phyloP scores from a whole-genome alignment of 2,329 filamentous ascomycete species.

The Calonectria hawksworthii region DNA sequence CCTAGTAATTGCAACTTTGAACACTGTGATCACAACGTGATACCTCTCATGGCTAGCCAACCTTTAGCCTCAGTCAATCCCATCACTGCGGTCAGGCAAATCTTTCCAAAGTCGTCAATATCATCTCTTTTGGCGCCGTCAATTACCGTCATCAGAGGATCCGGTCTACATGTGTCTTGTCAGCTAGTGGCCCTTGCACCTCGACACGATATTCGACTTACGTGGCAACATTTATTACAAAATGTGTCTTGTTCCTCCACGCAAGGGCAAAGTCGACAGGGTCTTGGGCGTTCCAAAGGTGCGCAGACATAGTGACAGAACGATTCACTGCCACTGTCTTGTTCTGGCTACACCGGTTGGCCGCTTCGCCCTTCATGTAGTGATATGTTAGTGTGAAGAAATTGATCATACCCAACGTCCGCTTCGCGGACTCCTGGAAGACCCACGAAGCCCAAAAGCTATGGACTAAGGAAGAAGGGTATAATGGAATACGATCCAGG shows the following conservation, averaged over 20 bases:
- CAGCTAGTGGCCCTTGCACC: background rate
- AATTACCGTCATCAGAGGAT: background rate
- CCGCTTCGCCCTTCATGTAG: constrained; percentile 4
- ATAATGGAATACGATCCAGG: background rate
- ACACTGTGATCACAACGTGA: background rate
- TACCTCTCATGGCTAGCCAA: constrained; percentile 17
- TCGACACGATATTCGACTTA: constrained; percentile 4
- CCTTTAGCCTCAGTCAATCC: constrained; percentile 19
- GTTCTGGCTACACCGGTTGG: background rate
- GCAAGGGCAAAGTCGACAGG: constrained; percentile 6
- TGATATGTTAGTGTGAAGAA: constrained; percentile 2
- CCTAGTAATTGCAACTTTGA: background rate
- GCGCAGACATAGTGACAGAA: constrained; percentile 12
- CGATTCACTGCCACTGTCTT: constrained; percentile 1
- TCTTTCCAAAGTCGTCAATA: constrained; percentile 9
- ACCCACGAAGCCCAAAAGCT: constrained; percentile 17
- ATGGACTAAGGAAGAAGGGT: background rate
- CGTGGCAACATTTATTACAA: background rate
- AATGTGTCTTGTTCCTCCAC: constrained; percentile 18
- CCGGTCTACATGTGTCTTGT: background rate
- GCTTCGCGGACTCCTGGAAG: constrained; percentile 16
- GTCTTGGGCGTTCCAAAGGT: constrained; percentile 16
- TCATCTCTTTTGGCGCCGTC: background rate
- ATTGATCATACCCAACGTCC: constrained; percentile 6
- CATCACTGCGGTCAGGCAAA: constrained; percentile 12